Evolutionary conservation across 2,329 filamentous ascomycete genomes (phyloP).

Genomic region (Penicillium italicum): DNA sequence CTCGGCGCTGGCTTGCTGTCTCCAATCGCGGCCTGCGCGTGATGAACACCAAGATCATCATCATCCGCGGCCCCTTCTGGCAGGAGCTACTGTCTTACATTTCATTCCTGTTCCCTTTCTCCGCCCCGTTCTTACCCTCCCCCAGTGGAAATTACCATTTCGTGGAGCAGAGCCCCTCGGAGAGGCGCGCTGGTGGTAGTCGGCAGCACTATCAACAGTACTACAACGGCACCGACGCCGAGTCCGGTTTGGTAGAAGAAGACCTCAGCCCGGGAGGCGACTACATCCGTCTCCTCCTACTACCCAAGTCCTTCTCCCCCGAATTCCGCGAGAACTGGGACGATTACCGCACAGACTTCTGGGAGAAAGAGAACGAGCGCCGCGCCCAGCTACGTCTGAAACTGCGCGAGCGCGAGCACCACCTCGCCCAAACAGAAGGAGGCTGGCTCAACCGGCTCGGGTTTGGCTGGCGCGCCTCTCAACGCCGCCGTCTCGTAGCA

Average conservation of each 20-base stretch:
- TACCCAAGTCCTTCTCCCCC: slow-evolving; percentile 92
- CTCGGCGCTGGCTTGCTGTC: slow-evolving; percentile 80
- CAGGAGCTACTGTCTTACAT: slow-evolving; percentile 69
- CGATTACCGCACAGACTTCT: slow-evolving; percentile 87
- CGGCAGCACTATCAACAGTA: slow-evolving; percentile 35
- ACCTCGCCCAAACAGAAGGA: slow-evolving; percentile 64
- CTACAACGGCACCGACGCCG: slow-evolving; percentile 58
- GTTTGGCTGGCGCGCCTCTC: slow-evolving; percentile 42
- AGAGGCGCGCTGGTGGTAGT: slow-evolving; percentile 38
- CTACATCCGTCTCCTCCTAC: slow-evolving; percentile 81
- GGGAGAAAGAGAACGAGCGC: slow-evolving; percentile 93
- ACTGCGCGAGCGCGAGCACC: slow-evolving; percentile 64
- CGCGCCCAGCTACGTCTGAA: slow-evolving; percentile 68
- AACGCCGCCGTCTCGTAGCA: slow-evolving; percentile 30
- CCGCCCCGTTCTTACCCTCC: slow-evolving; percentile 59
- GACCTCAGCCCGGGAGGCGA: slow-evolving; percentile 87
- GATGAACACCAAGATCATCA: slow-evolving; percentile 95
- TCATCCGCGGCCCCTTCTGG: slow-evolving; percentile 79
- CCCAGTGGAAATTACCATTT: slow-evolving; percentile 69
- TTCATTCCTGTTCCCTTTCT: slow-evolving; percentile 74
- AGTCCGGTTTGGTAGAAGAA: slow-evolving; percentile 68
- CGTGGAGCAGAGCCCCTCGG: slow-evolving; percentile 58
- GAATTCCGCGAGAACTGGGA: slow-evolving; percentile 98
- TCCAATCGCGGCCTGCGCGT: slow-evolving; percentile 84
- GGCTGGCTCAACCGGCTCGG: slow-evolving; percentile 86